Evolutionary conservation across 345 rosid species (phyloP).

Genomic region (Moringa oleifera): DNA sequence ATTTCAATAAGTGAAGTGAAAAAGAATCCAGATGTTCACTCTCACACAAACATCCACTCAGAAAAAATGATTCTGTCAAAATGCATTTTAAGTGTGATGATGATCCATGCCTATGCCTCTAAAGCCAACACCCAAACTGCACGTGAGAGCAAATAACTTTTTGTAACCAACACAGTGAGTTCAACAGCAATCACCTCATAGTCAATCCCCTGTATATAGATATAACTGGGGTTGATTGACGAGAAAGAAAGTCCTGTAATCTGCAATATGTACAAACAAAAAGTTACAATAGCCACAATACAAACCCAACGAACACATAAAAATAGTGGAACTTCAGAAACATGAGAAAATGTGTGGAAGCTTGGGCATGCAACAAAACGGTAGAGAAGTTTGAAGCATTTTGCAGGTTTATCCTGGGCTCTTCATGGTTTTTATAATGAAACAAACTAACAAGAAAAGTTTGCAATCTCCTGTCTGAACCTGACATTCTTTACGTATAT

Average conservation of each 20-base stretch:
- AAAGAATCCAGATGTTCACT: background rate
- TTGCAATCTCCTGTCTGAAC: too few species aligned
- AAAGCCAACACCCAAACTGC: too few species aligned
- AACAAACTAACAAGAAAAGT: too few species aligned
- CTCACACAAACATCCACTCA: background rate
- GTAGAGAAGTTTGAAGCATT: too few species aligned
- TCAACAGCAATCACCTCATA: constrained; percentile 47
- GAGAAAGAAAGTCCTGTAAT: constrained; percentile 71
- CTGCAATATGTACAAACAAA: constrained; percentile 28
- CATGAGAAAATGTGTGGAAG: background rate
- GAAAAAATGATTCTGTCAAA: background rate
- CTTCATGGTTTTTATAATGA: too few species aligned
- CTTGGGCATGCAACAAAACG: constrained; percentile 5
- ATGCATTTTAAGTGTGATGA: too few species aligned
- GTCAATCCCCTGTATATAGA: constrained; percentile 61
- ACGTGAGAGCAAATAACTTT: too few species aligned
- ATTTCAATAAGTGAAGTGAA: background rate
- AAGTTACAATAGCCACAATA: constrained; percentile 2
- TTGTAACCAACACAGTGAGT: background rate
- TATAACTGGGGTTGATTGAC: constrained; percentile 42
- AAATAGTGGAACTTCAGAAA: constrained; percentile 1
- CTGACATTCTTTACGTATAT: background rate
- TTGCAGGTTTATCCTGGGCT: too few species aligned
- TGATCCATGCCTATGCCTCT: too few species aligned
- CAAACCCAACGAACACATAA: background rate